Evolutionary conservation across 1,284 basidiomycete species (phyloP).

Genomic region (Kwoniella shivajii): DNA sequence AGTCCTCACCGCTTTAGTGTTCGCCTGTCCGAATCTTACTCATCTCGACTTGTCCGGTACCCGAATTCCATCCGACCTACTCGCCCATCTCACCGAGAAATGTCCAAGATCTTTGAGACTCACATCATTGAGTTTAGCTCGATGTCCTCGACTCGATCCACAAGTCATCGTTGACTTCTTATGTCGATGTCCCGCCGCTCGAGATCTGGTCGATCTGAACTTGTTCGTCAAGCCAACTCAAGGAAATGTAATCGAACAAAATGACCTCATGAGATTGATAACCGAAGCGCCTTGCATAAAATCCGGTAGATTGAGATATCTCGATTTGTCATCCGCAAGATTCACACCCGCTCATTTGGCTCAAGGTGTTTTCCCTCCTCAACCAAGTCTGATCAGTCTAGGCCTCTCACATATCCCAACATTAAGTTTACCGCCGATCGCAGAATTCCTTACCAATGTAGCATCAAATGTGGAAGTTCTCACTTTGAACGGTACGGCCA

Average conservation of each 20-base stretch:
- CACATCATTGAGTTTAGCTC: constrained; percentile 79
- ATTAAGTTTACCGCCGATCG: constrained; percentile 68
- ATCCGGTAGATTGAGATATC: constrained; percentile 74
- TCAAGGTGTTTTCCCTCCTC: constrained; percentile 60
- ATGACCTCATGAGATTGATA: constrained; percentile 72
- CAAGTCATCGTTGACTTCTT: constrained; percentile 77
- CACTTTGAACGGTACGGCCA: constrained; percentile 75
- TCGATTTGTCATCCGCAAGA: constrained; percentile 85
- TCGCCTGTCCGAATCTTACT: constrained; percentile 49
- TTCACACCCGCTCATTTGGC: constrained; percentile 65
- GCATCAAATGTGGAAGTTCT: constrained; percentile 82
- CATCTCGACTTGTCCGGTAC: constrained; percentile 61
- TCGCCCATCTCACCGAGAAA: constrained; percentile 59
- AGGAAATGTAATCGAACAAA: constrained; percentile 70
- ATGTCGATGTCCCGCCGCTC: constrained; percentile 64
- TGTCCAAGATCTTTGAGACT: constrained; percentile 63
- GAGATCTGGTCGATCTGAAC: constrained; percentile 72
- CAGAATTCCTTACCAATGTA: constrained; percentile 69
- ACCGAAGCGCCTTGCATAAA: constrained; percentile 77
- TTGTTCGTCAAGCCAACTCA: constrained; percentile 88
- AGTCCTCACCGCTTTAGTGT: constrained; percentile 74
- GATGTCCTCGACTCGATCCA: constrained; percentile 81
- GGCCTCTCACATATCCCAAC: constrained; percentile 82
- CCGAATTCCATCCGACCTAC: constrained; percentile 66
- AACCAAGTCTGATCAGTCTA: constrained; percentile 77